Conservation (phyloP, 306 rosid species). For the Prinsepia uniflora region DNA sequence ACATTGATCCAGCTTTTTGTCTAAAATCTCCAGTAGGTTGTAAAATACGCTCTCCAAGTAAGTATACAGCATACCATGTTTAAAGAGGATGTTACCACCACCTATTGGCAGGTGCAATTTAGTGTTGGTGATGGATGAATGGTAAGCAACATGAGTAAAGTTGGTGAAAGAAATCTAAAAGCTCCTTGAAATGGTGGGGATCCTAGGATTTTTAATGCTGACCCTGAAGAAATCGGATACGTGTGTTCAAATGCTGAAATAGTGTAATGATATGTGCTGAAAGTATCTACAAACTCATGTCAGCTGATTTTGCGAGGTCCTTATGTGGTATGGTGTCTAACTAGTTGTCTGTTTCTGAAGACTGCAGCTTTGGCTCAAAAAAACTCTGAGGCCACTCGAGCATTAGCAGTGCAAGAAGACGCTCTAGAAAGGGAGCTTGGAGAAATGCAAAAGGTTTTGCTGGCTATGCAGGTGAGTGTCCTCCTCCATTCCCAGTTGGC, state of each 20-base stretch:
- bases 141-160: not conserved
- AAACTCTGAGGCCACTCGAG: conserved; percentile 79
- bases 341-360: conserved; percentile 44
- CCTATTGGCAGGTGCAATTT: not conserved
- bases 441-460: conserved; percentile 80
- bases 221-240: not conserved
- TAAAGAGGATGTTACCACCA: not conserved
- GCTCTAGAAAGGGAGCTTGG: conserved; percentile 83
- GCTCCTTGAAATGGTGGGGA: not conserved
- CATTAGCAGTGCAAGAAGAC: conserved; percentile 70
- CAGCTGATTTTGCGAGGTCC: not conserved
- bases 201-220: not conserved
- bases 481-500: not conserved
- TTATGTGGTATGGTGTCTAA: conserved; percentile 7
- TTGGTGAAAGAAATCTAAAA: not conserved
- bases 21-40: not conserved
- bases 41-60: not conserved
- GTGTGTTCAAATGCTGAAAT: not conserved
- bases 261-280: not conserved
- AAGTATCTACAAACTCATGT: not conserved
- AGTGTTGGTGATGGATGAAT: not conserved
- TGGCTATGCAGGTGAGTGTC: conserved; percentile 83
- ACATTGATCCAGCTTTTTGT: not conserved
- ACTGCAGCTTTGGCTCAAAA: conserved; percentile 77
- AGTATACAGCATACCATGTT: not conserved